phyloP scores from a whole-genome alignment of 2,329 filamentous ascomycete species.

The Waltergamsia citrina region DNA sequence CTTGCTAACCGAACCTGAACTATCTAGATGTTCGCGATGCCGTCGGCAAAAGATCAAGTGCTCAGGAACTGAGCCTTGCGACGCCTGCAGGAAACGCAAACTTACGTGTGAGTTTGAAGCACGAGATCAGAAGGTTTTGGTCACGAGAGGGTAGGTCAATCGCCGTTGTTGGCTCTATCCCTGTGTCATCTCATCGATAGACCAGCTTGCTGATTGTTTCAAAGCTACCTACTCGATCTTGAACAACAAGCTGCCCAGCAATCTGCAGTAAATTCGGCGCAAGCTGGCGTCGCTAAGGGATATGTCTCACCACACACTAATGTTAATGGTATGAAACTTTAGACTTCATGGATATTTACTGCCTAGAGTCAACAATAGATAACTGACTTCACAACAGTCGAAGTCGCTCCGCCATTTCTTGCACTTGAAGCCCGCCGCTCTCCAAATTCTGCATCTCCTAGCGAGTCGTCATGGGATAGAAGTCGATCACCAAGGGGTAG shows the following conservation, averaged over 20 bases:
- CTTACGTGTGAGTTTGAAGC: slow-evolving; percentile 24
- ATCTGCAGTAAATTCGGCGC: slow-evolving; percentile 1
- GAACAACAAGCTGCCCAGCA: slow-evolving; percentile 14
- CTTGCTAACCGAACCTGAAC: no score
- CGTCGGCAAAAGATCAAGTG: slow-evolving; percentile 24
- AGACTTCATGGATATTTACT: no score
- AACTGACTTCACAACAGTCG: no score
- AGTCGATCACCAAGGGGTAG: slow-evolving; percentile 8
- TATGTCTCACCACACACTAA: slow-evolving; percentile 11
- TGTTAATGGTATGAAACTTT: no score
- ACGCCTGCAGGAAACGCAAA: slow-evolving; percentile 20
- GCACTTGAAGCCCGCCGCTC: no score
- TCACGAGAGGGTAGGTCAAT: slow-evolving; percentile 32
- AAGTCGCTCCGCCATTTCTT: no score
- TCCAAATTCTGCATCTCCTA: neutral
- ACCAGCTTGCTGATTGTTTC: slow-evolving; percentile 2
- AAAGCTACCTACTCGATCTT: slow-evolving; percentile 25
- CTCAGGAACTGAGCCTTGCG: slow-evolving; percentile 19
- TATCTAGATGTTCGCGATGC: slow-evolving; percentile 13
- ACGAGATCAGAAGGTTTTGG: slow-evolving; percentile 36
- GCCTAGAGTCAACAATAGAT: no score
- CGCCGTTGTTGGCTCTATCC: slow-evolving; percentile 6
- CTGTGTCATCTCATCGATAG: slow-evolving; percentile 6
- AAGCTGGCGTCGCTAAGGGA: slow-evolving; percentile 6
- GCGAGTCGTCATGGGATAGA: slow-evolving; percentile 8